These are phyloP conservation scores for Aspergillus sp. DNA, from an alignment of 2,329 filamentous ascomycete species.

Conservation along the genomic window DNA sequence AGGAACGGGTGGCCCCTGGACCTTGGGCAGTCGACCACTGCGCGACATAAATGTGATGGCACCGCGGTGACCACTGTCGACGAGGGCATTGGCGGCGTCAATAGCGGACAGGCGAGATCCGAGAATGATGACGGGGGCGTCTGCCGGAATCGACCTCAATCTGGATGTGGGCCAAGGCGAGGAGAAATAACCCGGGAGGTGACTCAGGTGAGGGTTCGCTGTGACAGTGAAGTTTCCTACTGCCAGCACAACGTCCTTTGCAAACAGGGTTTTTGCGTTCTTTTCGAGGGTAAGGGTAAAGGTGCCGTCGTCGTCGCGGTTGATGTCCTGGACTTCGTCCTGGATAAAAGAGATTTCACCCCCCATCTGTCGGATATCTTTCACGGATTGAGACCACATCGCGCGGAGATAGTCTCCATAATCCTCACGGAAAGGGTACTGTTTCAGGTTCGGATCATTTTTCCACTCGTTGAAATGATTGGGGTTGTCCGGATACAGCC, in stretches of 20 bases:
- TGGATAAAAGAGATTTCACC: slow-evolving; percentile 3
- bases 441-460: slow-evolving; percentile 1
- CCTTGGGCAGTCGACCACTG: slow-evolving; percentile 7
- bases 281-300: slow-evolving; percentile 1
- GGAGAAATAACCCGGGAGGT: slow-evolving; percentile 4
- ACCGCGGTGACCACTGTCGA: slow-evolving; percentile 5
- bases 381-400: slow-evolving; percentile 2
- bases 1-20: slow-evolving; percentile 4
- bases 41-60: slow-evolving; percentile 7
- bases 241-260: slow-evolving; percentile 2
- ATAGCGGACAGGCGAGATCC: slow-evolving; percentile 7
- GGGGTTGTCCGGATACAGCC: slow-evolving; percentile 4
- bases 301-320: slow-evolving; percentile 3
- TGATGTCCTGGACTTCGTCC: slow-evolving; percentile 3
- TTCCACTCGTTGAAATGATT: slow-evolving; percentile 6
- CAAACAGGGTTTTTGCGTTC: not conserved
- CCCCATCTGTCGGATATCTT: slow-evolving; percentile 1
- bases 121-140: slow-evolving; percentile 5
- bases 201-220: slow-evolving; percentile 3
- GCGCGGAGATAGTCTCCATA: slow-evolving; percentile 7
- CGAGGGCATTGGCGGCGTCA: slow-evolving; percentile 4
- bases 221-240: slow-evolving; percentile 5
- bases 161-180: slow-evolving; percentile 8
- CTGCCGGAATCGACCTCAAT: slow-evolving; percentile 1
- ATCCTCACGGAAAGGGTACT: slow-evolving; percentile 3